Conservation (phyloP, 345 rosid species). For the Luvunga scandens region DNA sequence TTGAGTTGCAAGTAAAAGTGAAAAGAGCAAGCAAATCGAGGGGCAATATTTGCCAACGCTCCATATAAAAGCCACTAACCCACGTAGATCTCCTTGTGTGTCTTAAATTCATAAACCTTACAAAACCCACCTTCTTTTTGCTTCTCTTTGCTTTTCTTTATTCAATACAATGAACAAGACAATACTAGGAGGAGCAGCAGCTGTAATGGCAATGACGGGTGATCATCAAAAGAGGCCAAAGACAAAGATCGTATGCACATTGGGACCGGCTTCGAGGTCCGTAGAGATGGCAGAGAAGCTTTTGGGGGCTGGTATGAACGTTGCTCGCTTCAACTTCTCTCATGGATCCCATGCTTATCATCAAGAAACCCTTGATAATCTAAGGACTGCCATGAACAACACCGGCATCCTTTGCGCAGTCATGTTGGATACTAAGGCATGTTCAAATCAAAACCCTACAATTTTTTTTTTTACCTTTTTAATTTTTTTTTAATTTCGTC, state of each 20-base stretch:
- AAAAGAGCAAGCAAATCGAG: not conserved
- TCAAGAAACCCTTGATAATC: constrained; percentile 63
- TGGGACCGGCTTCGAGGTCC: constrained; percentile 59
- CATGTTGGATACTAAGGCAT: constrained; percentile 48
- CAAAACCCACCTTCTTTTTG: not conserved
- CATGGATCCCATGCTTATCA: constrained; percentile 58
- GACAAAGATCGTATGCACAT: constrained; percentile 66
- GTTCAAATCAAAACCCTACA: not conserved
- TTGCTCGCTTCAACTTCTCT: constrained; percentile 57
- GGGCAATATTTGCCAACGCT: not conserved
- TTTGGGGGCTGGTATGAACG: constrained; percentile 52
- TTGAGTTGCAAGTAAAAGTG: not conserved
- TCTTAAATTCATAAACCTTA: not conserved
- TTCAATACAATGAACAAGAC: no score
- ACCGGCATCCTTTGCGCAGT: constrained; percentile 39
- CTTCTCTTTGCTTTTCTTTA: not conserved
- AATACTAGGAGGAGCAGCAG: not conserved
- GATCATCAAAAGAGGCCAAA: constrained; percentile 32
- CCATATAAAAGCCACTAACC: not conserved
- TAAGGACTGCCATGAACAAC: constrained; percentile 32
- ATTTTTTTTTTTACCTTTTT: not conserved
- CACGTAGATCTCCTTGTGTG: not conserved
- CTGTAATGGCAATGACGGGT: not conserved
- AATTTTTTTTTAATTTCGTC: no score
- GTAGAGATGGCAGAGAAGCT: constrained; percentile 51